Conservation (phyloP, 2,329 filamentous ascomycete genomes). For the Sordariomycetes sp. region DNA sequence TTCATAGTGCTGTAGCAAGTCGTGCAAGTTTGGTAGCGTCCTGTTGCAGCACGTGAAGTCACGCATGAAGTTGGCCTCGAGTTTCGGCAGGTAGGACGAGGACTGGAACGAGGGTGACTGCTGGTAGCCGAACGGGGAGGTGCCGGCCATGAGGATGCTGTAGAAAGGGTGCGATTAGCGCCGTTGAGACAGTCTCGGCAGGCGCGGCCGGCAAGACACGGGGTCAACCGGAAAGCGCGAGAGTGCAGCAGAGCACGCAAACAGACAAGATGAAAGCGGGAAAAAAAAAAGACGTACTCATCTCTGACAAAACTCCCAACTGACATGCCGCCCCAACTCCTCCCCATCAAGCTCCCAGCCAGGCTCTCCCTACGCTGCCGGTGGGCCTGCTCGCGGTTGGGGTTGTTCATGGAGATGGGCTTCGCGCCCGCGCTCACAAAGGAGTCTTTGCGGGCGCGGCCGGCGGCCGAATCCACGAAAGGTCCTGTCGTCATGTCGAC, state of each 20-base stretch:
- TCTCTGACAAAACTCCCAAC: slow-evolving; percentile 95
- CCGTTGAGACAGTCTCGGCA: slow-evolving; percentile 8
- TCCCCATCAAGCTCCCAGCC: slow-evolving; percentile 55
- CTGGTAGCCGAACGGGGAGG: slow-evolving; percentile 71
- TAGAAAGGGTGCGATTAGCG: slow-evolving; percentile 8
- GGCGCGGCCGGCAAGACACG: neutral
- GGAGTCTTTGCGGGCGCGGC: slow-evolving; percentile 48
- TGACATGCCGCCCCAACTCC: slow-evolving; percentile 92
- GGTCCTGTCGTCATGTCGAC: slow-evolving; percentile 46
- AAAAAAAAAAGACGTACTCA: slow-evolving; percentile 57
- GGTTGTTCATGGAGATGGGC: slow-evolving; percentile 53
- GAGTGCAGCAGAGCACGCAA: neutral
- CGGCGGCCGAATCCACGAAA: slow-evolving; percentile 39
- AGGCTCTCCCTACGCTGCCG: slow-evolving; percentile 48
- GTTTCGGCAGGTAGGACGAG: slow-evolving; percentile 88
- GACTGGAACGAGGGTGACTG: slow-evolving; percentile 95
- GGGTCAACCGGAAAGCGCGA: neutral
- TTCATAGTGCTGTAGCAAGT: slow-evolving; percentile 92
- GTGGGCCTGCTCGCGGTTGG: slow-evolving; percentile 44
- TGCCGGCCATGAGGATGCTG: slow-evolving; percentile 91
- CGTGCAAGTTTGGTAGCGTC: slow-evolving; percentile 81
- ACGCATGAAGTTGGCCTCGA: slow-evolving; percentile 95
- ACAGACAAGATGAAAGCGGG: slow-evolving; percentile 4
- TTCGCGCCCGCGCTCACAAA: slow-evolving; percentile 53
- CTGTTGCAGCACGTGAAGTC: slow-evolving; percentile 93